Evolutionary conservation across 306 rosid genomes (phyloP), one percentile per base, ranked within the genome.

Genomic region (Notholithocarpus densiflorus): DNA sequence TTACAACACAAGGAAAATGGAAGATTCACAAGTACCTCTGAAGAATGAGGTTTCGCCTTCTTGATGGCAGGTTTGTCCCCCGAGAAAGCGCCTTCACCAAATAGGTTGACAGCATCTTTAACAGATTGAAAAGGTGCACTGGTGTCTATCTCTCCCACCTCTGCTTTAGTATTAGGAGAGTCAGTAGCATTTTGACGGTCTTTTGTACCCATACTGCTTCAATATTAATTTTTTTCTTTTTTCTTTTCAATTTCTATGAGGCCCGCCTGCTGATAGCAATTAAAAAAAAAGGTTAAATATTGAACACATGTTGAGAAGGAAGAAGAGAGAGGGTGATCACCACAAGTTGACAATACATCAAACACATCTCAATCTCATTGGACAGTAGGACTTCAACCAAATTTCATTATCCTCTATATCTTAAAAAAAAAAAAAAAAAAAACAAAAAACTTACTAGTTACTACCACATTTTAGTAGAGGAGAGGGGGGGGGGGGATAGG

Each of bases 111-210:
- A 12, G 99, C 99, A 89, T 96, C 99, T 86, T 91, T 96, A 75
- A 96, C 99, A 40, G 99, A 96, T 75, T 96, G 99, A 76, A 96
- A 96, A 45, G 99, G 99, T 56, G 98, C 96, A 27, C 98, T 91
- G 48, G 99, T 96, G 85, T 96, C 99, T 24, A 96, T 96, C 90
- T 96, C 99, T 80, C 99, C 99, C 55, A 96, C 91, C 89, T 88
- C 97, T 19, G 85, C 91, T 77, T 90, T 92, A 40, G 93, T 81
- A 75, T 19, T 91, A 9, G 97, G 96, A 72, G 99, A 87, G 19
- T 69, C 83, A 2, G 88, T 75, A 61, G 86, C 87, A 87, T 73
- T 87, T 51, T 86, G 84, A 69, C 75, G 84, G 65, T 74, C 84
- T 83, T 86, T 96, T 3, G 92, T 96, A 13, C 88, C 97, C 99